A percentile compares a stretch with the other conserved stretches of the same genome.
Conservation (phyloP, 73 alveolate species). For the Tetrahymena thermophila region DNA sequence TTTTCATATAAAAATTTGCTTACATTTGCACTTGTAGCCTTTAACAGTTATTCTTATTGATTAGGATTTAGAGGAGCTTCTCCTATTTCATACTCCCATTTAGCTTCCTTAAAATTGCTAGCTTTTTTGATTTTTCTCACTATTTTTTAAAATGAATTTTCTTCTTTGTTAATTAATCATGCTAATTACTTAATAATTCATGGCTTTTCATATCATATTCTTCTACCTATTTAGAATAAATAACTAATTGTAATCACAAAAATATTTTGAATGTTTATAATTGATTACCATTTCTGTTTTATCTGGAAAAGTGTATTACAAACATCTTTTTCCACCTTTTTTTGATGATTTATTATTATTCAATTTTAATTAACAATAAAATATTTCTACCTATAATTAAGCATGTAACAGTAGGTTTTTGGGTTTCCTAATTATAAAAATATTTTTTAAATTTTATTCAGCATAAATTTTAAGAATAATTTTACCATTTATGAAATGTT, state of each 20-base stretch:
- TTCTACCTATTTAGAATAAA: slow-evolving; percentile 51
- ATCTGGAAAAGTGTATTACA: not conserved
- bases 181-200: slow-evolving; percentile 78
- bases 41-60: slow-evolving; percentile 64
- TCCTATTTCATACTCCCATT: slow-evolving; percentile 97
- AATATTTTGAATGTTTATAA: not conserved
- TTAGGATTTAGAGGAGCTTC: slow-evolving; percentile 66
- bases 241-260: not conserved
- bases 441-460: not conserved
- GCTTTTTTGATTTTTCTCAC: slow-evolving; percentile 52
- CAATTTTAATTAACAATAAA: not conserved
- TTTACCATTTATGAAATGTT: not conserved
- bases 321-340: not conserved
- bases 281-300: not conserved
- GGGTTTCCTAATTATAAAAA: not conserved
- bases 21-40: slow-evolving; percentile 66
- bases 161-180: not conserved
- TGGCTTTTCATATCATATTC: slow-evolving; percentile 91
- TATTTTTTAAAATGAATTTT: not conserved
- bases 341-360: not conserved
- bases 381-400: not conserved
- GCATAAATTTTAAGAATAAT: not conserved
- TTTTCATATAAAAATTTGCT: not conserved
- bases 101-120: slow-evolving; percentile 84
- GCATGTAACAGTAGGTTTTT: not conserved